These are phyloP conservation scores for Russula lepida DNA, from an alignment of 768 basidiomycete genomes.

Conservation along the genomic window DNA sequence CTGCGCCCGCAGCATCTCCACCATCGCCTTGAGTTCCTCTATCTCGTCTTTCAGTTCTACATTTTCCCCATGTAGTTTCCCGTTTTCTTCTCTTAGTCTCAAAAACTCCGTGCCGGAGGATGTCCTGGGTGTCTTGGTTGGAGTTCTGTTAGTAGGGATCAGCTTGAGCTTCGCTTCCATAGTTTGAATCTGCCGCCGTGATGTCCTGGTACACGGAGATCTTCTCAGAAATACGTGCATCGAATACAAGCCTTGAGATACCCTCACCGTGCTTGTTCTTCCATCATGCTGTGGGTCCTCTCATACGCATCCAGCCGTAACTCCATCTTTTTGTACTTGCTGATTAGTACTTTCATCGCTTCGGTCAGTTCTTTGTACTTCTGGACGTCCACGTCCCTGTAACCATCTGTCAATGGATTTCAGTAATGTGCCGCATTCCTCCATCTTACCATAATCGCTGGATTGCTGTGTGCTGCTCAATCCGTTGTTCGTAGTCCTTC, in stretches of 20 bases:
- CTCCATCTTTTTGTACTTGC: slow-evolving; percentile 57
- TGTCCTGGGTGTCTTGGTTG: slow-evolving; percentile 7
- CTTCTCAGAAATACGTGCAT: background rate
- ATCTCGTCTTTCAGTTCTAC: slow-evolving; percentile 42
- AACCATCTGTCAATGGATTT: background rate
- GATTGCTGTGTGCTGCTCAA: slow-evolving; percentile 70
- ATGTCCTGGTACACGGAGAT: slow-evolving; percentile 31
- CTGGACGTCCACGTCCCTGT: slow-evolving; percentile 67
- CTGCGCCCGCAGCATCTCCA: slow-evolving; percentile 56
- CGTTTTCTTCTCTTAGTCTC: slow-evolving; percentile 41
- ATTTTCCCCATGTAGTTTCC: slow-evolving; percentile 51
- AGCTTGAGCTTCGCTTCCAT: slow-evolving; percentile 47
- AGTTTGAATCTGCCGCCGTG: slow-evolving; percentile 52
- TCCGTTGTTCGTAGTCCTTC: slow-evolving; percentile 78
- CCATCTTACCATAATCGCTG: slow-evolving; percentile 62
- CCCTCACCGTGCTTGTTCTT: slow-evolving; percentile 51
- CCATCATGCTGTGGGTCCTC: slow-evolving; percentile 43
- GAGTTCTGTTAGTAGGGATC: slow-evolving; percentile 31
- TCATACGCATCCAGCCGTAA: slow-evolving; percentile 53
- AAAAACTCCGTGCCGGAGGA: slow-evolving; percentile 27
- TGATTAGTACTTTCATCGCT: slow-evolving; percentile 47
- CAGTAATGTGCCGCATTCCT: background rate
- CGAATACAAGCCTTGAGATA: background rate
- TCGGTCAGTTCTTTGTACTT: slow-evolving; percentile 59
- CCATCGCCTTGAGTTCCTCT: slow-evolving; percentile 62